These are phyloP conservation scores for Pholiota conissans DNA, from an alignment of 768 basidiomycete species.

Conservation along the genomic window DNA sequence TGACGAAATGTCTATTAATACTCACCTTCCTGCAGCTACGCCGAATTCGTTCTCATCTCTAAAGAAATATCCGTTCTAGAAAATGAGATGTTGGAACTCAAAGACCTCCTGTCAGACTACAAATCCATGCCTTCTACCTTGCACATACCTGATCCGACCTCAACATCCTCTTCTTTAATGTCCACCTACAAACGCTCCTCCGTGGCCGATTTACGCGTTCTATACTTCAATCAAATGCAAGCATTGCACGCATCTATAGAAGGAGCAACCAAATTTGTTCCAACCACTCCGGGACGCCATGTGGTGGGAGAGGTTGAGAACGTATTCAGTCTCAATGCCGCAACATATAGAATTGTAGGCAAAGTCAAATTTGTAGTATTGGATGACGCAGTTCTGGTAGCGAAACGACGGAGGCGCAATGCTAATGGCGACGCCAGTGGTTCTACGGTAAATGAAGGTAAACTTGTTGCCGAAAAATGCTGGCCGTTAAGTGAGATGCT, in stretches of 20 bases:
- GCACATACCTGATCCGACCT: constrained; percentile 83
- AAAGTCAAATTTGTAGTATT: constrained; percentile 88
- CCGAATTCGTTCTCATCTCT: constrained; percentile 94
- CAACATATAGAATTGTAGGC: constrained; percentile 91
- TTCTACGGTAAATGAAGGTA: constrained; percentile 57
- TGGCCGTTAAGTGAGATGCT: constrained; percentile 94
- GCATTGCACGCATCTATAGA: constrained; percentile 87
- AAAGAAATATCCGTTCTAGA: constrained; percentile 97
- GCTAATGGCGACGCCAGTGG: constrained; percentile 43
- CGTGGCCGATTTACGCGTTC: constrained; percentile 89
- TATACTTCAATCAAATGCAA: constrained; percentile 96
- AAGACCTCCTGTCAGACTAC: constrained; percentile 92
- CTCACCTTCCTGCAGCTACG: constrained; percentile 61
- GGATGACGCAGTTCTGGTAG: constrained; percentile 90
- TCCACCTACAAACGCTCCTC: constrained; percentile 74
- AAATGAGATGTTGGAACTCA: constrained; percentile 97
- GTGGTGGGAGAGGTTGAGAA: constrained; percentile 84
- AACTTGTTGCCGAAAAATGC: constrained; percentile 90
- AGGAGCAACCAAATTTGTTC: constrained; percentile 93
- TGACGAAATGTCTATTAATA: not conserved
- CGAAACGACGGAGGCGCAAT: constrained; percentile 69
- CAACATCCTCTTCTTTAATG: constrained; percentile 45
- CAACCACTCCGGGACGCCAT: constrained; percentile 88
- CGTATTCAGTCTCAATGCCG: constrained; percentile 83
- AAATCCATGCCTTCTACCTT: constrained; percentile 92